Percentiles rank a stretch among this genome's conserved stretches.
These are phyloP conservation scores for Ceratocystiopsis sp. DNA, from an alignment of 2,329 filamentous ascomycete species.

Conservation along the genomic window DNA sequence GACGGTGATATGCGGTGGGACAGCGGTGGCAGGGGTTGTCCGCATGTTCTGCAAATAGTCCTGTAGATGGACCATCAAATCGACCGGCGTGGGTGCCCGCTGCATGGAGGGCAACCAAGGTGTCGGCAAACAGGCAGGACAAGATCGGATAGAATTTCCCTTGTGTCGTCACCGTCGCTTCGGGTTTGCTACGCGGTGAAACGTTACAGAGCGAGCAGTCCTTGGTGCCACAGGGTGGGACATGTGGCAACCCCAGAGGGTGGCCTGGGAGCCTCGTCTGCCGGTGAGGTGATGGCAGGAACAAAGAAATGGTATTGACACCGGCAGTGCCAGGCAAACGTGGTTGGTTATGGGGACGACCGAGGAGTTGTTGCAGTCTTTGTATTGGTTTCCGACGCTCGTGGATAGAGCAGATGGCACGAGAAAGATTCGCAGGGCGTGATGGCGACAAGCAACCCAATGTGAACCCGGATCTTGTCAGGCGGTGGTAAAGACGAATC, in stretches of 20 bases:
- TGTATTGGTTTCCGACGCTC: too few species aligned
- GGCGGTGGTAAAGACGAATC: too few species aligned
- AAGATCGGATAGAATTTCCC: conserved; percentile 6
- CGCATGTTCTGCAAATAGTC: conserved; percentile 14
- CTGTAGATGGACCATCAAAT: conserved; percentile 5
- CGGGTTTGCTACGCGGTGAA: conserved; percentile 4
- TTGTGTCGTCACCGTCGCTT: conserved; percentile 5
- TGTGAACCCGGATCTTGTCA: too few species aligned
- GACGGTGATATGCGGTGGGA: conserved; percentile 16
- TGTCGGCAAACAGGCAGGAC: background rate
- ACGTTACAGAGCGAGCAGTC: conserved; percentile 6
- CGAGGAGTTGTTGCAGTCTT: too few species aligned
- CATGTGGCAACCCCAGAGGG: background rate
- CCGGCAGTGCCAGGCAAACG: background rate
- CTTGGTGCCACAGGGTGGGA: conserved; percentile 2
- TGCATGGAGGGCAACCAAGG: conserved; percentile 17
- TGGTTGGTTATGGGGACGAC: background rate
- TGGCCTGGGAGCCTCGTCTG: background rate
- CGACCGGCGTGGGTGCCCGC: conserved; percentile 12
- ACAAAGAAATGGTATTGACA: background rate
- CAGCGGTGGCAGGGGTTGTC: conserved; percentile 17
- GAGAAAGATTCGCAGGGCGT: too few species aligned
- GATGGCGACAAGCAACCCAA: too few species aligned
- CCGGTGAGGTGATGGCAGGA: background rate
- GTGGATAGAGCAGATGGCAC: too few species aligned